Conservation (phyloP, 768 basidiomycete species). For the Neoboletus subvelutipes region DNA sequence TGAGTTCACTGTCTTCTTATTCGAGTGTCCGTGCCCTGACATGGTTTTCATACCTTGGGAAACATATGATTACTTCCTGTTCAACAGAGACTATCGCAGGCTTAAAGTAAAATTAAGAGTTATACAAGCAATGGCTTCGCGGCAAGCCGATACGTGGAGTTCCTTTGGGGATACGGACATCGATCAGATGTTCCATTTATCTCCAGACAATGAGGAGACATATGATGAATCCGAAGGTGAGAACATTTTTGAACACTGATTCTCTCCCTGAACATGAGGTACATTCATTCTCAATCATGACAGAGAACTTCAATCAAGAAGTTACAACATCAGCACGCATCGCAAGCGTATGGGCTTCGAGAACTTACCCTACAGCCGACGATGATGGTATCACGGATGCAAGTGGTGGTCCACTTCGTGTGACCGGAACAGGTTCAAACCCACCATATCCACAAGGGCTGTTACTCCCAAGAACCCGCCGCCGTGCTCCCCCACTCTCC, state of each 20-base stretch:
- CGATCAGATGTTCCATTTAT: neutral
- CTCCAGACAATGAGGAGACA: slow-evolving; percentile 1
- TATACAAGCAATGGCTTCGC: slow-evolving; percentile 39
- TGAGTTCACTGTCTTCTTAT: neutral
- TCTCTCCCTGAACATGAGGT: neutral
- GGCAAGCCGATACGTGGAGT: slow-evolving; percentile 22
- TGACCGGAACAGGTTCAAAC: neutral
- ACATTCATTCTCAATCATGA: neutral
- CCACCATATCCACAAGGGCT: neutral
- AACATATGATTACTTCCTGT: neutral
- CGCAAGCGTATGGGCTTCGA: neutral
- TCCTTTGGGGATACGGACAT: slow-evolving; percentile 7
- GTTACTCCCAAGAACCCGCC: slow-evolving; percentile 1
- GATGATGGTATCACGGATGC: neutral
- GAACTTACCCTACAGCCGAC: neutral
- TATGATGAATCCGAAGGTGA: slow-evolving; percentile 10
- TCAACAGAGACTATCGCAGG: slow-evolving; percentile 62
- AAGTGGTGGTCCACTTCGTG: neutral
- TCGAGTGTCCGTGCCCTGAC: neutral
- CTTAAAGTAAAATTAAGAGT: slow-evolving; percentile 66
- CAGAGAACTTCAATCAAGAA: slow-evolving; percentile 7
- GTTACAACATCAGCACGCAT: neutral
- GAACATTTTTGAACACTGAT: neutral
- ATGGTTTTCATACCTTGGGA: neutral
- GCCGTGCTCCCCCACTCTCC: neutral